Evolutionary conservation across 352 stramenopile species (phyloP), one percentile per base, ranked within the genome.

Genomic region (Phytophthora fragariaefolia): DNA sequence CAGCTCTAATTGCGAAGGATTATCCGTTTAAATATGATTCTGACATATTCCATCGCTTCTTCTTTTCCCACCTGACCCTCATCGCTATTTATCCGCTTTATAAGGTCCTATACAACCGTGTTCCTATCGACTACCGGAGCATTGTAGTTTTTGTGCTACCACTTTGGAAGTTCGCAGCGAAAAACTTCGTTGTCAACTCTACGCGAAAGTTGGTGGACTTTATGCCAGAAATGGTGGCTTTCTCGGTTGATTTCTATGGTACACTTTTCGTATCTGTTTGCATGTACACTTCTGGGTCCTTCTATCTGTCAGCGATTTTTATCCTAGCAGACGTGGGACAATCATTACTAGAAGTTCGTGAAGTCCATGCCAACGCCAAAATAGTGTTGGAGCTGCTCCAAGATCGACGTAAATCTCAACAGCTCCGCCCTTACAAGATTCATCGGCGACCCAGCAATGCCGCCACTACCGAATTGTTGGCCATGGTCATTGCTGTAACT

Each of bases 231-330:
- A 18, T 47, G 1, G 50, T 70, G 26, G 46, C 55, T 1, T 57
- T 69, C 32, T 32, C 27, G 0, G 32, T 58, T 3, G 61, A 69
- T 24, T 49, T 63, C 13, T 63, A 63, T 6, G 46, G 51, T 2
- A 24, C 58, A 40, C 51, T 73, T 1, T 73, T 68, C 30, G 47
- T 62, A 0, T 63, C 51, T 5, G 58, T 63, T 4, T 73, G 65
- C 23, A 57, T 73, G 28, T 52, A 54, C 6, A 69, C 45, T 24
- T 26, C 65, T 1, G 32, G 30, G 22, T 69, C 52, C 0, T 22
- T 48, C 7, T 48, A 15, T 34, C 40, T 62, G 15, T 57, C 50
- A 1, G 15, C 23, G 9, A 6, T 68, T 4, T 46, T 67, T 27
- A 56, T 67, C 18, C 23, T 32, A 6, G 28, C 22, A 17, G 56